phyloP scores from a whole-genome alignment of 1,139 yeast species.

The Hyphopichia burtonii region DNA sequence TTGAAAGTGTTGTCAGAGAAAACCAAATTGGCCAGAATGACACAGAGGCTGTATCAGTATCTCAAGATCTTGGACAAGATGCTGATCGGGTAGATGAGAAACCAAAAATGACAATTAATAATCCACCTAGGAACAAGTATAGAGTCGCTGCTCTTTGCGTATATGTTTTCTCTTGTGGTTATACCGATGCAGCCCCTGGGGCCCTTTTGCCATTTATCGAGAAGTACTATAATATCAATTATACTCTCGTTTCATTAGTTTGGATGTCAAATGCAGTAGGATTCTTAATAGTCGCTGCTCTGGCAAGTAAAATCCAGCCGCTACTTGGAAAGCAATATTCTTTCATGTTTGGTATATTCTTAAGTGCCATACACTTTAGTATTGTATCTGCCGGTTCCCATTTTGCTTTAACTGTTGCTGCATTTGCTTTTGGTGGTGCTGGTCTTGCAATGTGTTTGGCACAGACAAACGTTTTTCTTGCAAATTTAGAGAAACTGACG shows the following conservation, averaged over 20 bases:
- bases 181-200: conserved; percentile 44
- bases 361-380: conserved; percentile 27
- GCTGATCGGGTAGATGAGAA: background rate
- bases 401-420: conserved; percentile 40
- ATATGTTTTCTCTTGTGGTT: conserved; percentile 30
- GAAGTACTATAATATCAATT: conserved; percentile 32
- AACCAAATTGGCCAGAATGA: too few species aligned
- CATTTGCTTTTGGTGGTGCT: conserved; percentile 50
- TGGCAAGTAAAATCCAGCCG: conserved; percentile 30
- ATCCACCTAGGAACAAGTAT: conserved; percentile 25
- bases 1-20: too few species aligned
- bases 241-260: conserved; percentile 42
- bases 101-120: conserved; percentile 1
- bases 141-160: conserved; percentile 31
- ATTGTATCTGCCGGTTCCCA: conserved; percentile 29
- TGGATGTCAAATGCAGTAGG: conserved; percentile 48
- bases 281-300: conserved; percentile 34
- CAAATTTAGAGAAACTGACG: conserved; percentile 42
- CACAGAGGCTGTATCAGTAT: background rate
- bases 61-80: background rate
- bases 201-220: conserved; percentile 44
- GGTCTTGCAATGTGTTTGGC: conserved; percentile 51
- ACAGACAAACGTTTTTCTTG: conserved; percentile 48
- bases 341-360: conserved; percentile 26
- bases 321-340: conserved; percentile 31